These are phyloP conservation scores for Penicillium paradoxum DNA, from an alignment of 495 filamentous ascomycete species.

Conservation along the genomic window DNA sequence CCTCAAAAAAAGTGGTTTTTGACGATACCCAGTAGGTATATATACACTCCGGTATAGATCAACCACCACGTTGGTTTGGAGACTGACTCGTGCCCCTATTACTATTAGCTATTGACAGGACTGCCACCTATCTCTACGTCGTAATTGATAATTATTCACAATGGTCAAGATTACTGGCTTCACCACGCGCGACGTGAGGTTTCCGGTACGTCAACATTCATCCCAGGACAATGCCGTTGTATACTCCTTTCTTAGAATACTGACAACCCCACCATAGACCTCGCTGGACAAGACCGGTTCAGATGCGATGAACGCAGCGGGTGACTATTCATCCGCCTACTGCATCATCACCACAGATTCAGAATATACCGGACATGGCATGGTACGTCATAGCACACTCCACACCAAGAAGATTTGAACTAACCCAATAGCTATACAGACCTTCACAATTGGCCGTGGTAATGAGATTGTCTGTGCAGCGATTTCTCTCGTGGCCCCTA, in stretches of 20 bases:
- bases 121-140: not conserved
- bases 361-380: slow-evolving; percentile 71
- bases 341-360: slow-evolving; percentile 85
- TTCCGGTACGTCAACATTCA: slow-evolving; percentile 55
- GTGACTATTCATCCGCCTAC: slow-evolving; percentile 90
- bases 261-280: slow-evolving; percentile 46
- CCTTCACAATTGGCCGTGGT: slow-evolving; percentile 93
- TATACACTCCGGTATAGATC: not conserved
- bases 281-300: slow-evolving; percentile 93
- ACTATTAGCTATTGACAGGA: not conserved
- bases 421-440: slow-evolving; percentile 44
- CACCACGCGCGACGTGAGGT: slow-evolving; percentile 80
- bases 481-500: slow-evolving; percentile 69
- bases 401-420: not conserved
- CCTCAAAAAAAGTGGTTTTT: not conserved
- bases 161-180: slow-evolving; percentile 79
- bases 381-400: slow-evolving; percentile 50
- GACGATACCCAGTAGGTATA: not conserved
- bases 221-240: not conserved
- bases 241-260: not conserved
- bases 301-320: slow-evolving; percentile 94
- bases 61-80: not conserved
- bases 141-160: slow-evolving; percentile 7
- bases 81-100: not conserved
- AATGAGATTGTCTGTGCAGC: slow-evolving; percentile 91